A percentile compares a stretch with the other conserved stretches of the same genome.
Evolutionary conservation across 768 basidiomycete genomes (phyloP).

Genomic region (Lactarius indigo): DNA sequence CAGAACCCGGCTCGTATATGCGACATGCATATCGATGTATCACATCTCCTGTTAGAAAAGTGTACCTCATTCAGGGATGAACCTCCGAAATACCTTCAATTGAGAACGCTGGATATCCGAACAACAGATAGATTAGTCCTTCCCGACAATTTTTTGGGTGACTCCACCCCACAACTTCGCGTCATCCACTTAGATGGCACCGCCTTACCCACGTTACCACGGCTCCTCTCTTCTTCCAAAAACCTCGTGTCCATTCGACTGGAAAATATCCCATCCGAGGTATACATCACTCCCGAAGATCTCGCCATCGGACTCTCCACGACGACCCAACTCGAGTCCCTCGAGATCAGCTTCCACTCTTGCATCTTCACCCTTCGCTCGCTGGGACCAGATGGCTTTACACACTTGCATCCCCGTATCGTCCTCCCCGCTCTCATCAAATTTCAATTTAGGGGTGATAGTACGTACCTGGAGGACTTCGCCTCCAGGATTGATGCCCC

Average conservation of each 20-base stretch:
- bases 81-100: background rate
- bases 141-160: background rate
- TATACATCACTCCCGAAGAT: background rate
- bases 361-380: background rate
- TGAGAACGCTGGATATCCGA: background rate
- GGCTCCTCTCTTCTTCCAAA: background rate
- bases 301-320: background rate
- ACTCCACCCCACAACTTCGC: background rate
- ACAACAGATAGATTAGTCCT: background rate
- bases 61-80: background rate
- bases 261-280: background rate
- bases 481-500: background rate
- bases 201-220: background rate
- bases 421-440: slow-evolving; percentile 1
- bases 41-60: background rate
- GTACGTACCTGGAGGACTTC: background rate
- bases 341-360: background rate
- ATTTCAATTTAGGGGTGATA: background rate
- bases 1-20: background rate
- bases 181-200: background rate
- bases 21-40: background rate
- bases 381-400: background rate
- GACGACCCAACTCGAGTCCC: background rate
- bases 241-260: slow-evolving; percentile 3
- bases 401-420: background rate